Conservation (phyloP, 2,329 filamentous ascomycete genomes). For the Rhinocladiella mackenziei region DNA sequence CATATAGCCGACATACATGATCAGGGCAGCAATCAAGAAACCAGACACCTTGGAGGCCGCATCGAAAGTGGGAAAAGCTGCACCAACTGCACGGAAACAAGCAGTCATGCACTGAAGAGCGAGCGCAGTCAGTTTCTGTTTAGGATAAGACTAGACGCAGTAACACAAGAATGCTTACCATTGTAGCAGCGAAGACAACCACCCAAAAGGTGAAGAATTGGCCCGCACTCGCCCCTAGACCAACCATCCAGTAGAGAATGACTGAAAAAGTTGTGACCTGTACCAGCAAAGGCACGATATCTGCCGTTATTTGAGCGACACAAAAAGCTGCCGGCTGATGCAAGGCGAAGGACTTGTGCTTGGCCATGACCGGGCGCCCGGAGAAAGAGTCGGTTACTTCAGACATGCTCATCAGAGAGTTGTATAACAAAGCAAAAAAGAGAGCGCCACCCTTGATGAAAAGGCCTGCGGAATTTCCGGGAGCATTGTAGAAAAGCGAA, state of each 20-base stretch:
- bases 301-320: conserved; percentile 45
- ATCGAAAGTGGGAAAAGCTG: conserved; percentile 55
- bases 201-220: conserved; percentile 61
- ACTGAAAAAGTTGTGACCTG: conserved; percentile 58
- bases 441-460: conserved; percentile 62
- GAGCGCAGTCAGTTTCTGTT: conserved; percentile 10
- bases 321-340: conserved; percentile 52
- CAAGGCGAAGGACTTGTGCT: conserved; percentile 56
- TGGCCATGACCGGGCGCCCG: conserved; percentile 57
- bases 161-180: conserved; percentile 38
- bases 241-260: conserved; percentile 62
- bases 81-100: conserved; percentile 55
- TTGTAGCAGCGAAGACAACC: conserved; percentile 49
- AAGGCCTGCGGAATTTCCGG: conserved; percentile 54
- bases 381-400: conserved; percentile 63
- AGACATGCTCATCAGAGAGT: conserved; percentile 59
- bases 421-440: conserved; percentile 61
- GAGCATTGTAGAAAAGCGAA: conserved; percentile 64
- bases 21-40: conserved; percentile 36
- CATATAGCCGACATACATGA: conserved; percentile 44
- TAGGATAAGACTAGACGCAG: neutral
- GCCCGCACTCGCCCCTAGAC: conserved; percentile 48
- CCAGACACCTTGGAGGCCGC: conserved; percentile 54
- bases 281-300: conserved; percentile 54
- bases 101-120: conserved; percentile 51